These are phyloP conservation scores for Albugo laibachii DNA, from an alignment of 352 stramenopile species.

Conservation along the genomic window DNA sequence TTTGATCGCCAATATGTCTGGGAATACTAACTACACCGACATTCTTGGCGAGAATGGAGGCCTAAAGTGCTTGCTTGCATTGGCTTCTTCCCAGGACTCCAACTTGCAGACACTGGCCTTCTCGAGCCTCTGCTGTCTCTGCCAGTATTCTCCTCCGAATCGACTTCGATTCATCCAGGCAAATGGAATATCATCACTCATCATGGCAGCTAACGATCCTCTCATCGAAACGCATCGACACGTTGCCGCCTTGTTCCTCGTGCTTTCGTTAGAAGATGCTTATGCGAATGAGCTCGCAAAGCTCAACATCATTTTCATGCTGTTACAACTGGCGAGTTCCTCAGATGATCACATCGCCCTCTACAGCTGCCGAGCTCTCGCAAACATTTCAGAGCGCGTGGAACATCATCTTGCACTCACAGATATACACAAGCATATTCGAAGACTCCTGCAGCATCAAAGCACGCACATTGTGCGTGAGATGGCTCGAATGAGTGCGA, in stretches of 20 bases:
- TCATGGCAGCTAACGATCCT: conserved; percentile 59
- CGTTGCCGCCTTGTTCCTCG: conserved; percentile 86
- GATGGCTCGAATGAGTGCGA: conserved; percentile 80
- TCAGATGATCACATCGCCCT: conserved; percentile 83
- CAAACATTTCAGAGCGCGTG: conserved; percentile 88
- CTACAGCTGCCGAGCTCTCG: conserved; percentile 82
- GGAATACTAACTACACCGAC: conserved; percentile 70
- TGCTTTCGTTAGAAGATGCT: conserved; percentile 83
- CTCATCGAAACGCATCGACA: conserved; percentile 91
- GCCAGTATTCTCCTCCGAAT: conserved; percentile 77
- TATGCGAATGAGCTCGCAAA: conserved; percentile 83
- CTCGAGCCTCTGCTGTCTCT: conserved; percentile 82
- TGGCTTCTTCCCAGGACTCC: conserved; percentile 73
- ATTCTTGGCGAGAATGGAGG: conserved; percentile 83
- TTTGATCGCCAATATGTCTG: conserved; percentile 84
- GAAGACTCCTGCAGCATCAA: conserved; percentile 53
- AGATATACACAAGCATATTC: conserved; percentile 42
- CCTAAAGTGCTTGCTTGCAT: conserved; percentile 74
- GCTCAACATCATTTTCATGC: conserved; percentile 44
- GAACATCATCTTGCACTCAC: conserved; percentile 85
- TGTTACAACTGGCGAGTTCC: conserved; percentile 77
- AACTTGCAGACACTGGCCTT: conserved; percentile 86
- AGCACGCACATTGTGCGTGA: conserved; percentile 88
- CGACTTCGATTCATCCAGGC: conserved; percentile 70
- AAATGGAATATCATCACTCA: conserved; percentile 71